A percentile compares a stretch with the other conserved stretches of the same genome.
Evolutionary conservation across 2,329 filamentous ascomycete genomes (phyloP).

Genomic region (Colletotrichum tabaci): DNA sequence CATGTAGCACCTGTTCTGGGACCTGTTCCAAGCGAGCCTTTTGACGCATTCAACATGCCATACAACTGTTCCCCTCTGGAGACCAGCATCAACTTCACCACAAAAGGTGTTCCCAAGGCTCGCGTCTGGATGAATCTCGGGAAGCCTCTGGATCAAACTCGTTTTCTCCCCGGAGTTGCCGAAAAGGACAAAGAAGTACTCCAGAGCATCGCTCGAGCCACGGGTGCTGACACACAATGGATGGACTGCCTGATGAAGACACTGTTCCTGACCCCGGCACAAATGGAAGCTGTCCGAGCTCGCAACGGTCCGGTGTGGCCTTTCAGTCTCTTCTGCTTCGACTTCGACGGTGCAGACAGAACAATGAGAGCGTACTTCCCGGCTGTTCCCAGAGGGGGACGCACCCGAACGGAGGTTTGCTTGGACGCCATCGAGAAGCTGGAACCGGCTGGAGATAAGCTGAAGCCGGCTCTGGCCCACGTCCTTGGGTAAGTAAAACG

Average conservation of each 20-base stretch:
- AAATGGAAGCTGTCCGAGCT: background rate
- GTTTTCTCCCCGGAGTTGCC: background rate
- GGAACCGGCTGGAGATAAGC: background rate
- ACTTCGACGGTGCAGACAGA: background rate
- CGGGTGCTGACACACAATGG: background rate
- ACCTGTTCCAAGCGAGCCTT: background rate
- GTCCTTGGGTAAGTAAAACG: background rate
- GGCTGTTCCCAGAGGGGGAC: slow-evolving; percentile 5
- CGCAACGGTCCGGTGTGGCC: background rate
- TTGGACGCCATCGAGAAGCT: background rate
- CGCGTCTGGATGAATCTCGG: slow-evolving; percentile 5
- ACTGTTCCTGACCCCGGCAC: background rate
- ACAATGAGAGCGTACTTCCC: slow-evolving; percentile 6
- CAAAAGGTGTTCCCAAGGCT: background rate
- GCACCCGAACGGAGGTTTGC: background rate
- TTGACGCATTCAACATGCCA: background rate
- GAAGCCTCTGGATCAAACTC: slow-evolving; percentile 3
- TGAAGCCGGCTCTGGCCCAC: background rate
- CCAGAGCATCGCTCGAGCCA: background rate
- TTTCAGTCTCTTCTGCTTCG: slow-evolving; percentile 9
- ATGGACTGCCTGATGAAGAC: background rate
- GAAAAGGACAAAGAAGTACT: background rate
- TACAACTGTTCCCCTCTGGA: slow-evolving; percentile 2
- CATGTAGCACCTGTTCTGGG: background rate
- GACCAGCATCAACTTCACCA: slow-evolving; percentile 5